Conservation (phyloP, 345 rosid genomes). For the Anastatica hierochuntica region DNA sequence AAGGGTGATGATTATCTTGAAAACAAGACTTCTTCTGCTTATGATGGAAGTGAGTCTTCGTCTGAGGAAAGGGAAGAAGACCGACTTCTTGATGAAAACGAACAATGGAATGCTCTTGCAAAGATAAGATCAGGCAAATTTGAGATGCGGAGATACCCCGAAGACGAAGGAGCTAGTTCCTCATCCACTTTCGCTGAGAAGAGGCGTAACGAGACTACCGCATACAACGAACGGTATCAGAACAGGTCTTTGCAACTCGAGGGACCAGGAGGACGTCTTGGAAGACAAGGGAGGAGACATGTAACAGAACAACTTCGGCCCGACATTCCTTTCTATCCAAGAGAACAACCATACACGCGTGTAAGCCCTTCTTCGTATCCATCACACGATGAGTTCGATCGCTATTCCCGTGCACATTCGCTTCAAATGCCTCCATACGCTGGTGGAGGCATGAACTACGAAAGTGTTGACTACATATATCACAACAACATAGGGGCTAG, state of each 20-base stretch:
- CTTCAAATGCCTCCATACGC: constrained; percentile 31
- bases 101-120: constrained; percentile 21
- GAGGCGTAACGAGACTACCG: constrained; percentile 17
- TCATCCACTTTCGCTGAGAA: constrained; percentile 25
- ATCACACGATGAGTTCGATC: constrained; percentile 30
- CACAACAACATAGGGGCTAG: constrained; percentile 12
- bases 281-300: constrained; percentile 32
- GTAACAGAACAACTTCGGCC: constrained; percentile 34
- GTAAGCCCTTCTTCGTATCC: constrained; percentile 43
- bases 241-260: constrained; percentile 31
- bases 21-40: constrained; percentile 45
- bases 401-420: constrained; percentile 26
- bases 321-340: constrained; percentile 27
- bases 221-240: constrained; percentile 23
- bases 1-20: constrained; percentile 11
- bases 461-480: constrained; percentile 19
- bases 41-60: constrained; percentile 68
- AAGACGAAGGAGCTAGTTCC: constrained; percentile 23
- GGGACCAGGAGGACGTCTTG: constrained; percentile 27
- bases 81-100: constrained; percentile 24
- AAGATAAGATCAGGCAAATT: constrained; percentile 29
- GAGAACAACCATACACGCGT: constrained; percentile 33
- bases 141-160: constrained; percentile 13
- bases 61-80: constrained; percentile 47
- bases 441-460: constrained; percentile 20